Evolutionary conservation across 2,329 filamentous ascomycete species (phyloP).

Genomic region (Fusarium globosum): DNA sequence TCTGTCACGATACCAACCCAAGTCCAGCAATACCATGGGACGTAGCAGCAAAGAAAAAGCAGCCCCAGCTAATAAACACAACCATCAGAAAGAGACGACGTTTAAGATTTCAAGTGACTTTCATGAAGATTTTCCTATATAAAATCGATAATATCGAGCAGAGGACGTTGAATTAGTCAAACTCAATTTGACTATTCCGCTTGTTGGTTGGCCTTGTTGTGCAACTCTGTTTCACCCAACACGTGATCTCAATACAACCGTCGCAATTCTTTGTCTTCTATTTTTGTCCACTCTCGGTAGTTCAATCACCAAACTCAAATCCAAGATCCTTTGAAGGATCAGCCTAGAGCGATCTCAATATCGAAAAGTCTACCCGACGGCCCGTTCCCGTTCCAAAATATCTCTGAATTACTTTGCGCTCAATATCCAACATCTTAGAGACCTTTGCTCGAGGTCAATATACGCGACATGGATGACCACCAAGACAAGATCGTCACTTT

Average conservation of each 20-base stretch:
- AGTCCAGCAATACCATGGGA: rapidly evolving
- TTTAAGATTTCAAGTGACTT: rapidly evolving
- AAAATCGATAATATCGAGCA: rapidly evolving
- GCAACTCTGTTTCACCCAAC: not conserved
- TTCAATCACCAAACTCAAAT: not conserved
- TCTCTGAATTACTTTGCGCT: no score
- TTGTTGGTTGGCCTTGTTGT: not conserved
- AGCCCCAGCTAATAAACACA: not conserved
- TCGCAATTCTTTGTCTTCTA: not conserved
- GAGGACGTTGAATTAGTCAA: not conserved
- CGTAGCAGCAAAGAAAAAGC: rapidly evolving
- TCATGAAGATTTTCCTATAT: rapidly evolving
- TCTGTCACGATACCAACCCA: rapidly evolving
- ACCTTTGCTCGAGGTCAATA: not conserved
- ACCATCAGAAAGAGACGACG: rapidly evolving
- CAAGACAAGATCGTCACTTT: constrained; percentile 5
- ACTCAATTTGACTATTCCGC: not conserved
- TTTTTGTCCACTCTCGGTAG: not conserved
- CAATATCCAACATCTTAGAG: not conserved
- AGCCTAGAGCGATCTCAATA: not conserved
- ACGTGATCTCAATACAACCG: not conserved
- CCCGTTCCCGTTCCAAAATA: not conserved
- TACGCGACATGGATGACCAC: constrained; percentile 8
- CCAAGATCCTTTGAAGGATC: not conserved
- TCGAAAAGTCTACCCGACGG: not conserved